Percentiles rank a stretch among this genome's conserved stretches.
Evolutionary conservation across 139 green algal genomes (phyloP).

Genomic region (Limnomonas spitsbergensis): DNA sequence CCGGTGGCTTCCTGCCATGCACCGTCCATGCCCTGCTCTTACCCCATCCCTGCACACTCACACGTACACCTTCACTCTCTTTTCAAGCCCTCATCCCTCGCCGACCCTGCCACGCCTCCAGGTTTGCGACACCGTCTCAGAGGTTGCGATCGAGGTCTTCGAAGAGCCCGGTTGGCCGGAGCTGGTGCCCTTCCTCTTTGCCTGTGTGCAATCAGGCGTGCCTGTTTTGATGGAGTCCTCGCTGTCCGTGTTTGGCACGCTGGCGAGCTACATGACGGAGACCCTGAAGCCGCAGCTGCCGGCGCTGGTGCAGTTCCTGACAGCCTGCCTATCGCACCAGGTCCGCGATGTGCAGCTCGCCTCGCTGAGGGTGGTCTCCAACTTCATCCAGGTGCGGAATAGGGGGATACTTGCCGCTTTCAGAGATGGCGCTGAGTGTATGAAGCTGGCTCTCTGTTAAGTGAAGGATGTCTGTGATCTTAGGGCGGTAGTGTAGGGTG

Average conservation of each 20-base stretch:
- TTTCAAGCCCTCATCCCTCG: too few relatives aligned
- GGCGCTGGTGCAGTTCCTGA: constrained; percentile 48
- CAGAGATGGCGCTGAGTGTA: too few relatives aligned
- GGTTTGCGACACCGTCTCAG: constrained; percentile 80
- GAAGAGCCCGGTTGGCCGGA: constrained; percentile 80
- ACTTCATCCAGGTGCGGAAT: constrained; percentile 64
- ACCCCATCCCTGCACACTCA: too few relatives aligned
- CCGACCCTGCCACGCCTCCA: constrained; percentile 27
- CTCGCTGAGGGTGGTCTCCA: constrained; percentile 61
- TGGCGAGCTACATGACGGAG: constrained; percentile 72
- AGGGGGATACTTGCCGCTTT: too few relatives aligned
- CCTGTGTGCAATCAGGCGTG: constrained; percentile 18
- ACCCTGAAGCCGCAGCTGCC: constrained; percentile 64
- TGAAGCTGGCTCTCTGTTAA: too few relatives aligned
- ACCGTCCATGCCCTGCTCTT: too few relatives aligned
- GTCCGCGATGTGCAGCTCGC: constrained; percentile 64
- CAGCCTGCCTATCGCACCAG: constrained; percentile 39
- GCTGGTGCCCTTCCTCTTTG: constrained; percentile 88
- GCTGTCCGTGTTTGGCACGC: constrained; percentile 68
- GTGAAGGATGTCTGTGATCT: too few relatives aligned
- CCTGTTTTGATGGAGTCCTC: constrained; percentile 46
- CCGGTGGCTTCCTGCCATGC: too few relatives aligned
- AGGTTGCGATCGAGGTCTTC: constrained; percentile 70
- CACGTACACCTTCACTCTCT: too few relatives aligned
- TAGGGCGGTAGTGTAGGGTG: too few relatives aligned